A percentile compares a stretch with the other conserved stretches of the same genome.
Conservation (phyloP, 148 eudicot genomes). For the Chenopodium suecicum region DNA sequence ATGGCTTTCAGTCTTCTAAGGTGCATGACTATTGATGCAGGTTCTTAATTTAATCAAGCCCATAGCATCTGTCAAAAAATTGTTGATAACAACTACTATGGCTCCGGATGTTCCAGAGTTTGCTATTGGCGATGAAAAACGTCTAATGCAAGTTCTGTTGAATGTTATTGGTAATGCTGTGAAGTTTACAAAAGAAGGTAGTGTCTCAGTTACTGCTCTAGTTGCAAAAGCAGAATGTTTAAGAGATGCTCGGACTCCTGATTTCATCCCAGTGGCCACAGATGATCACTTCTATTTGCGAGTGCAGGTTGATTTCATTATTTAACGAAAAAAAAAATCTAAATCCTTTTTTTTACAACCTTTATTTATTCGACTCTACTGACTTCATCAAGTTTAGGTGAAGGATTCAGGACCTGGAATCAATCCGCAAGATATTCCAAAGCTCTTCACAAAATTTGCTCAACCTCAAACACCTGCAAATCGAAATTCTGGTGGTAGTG, state of each 20-base stretch:
- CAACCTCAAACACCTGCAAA: conserved; percentile 47
- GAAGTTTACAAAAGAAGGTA: conserved; percentile 86
- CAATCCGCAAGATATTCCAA: conserved; percentile 77
- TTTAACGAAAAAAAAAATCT: too few species aligned
- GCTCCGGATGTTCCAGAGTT: conserved; percentile 69
- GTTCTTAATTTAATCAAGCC: conserved; percentile 76
- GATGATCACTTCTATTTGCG: conserved; percentile 70
- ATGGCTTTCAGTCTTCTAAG: conserved; percentile 4
- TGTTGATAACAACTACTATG: conserved; percentile 52
- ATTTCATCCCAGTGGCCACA: conserved; percentile 54
- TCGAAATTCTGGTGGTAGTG: conserved; percentile 62
- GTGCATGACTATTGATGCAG: conserved; percentile 42
- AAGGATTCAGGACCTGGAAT: conserved; percentile 90
- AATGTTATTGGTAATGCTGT: conserved; percentile 89
- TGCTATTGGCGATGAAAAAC: conserved; percentile 85
- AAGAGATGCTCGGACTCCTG: conserved; percentile 67
- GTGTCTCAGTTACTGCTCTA: conserved; percentile 56
- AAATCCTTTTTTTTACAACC: neutral
- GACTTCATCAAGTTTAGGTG: conserved; percentile 44
- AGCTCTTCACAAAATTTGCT: conserved; percentile 78
- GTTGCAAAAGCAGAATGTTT: conserved; percentile 62
- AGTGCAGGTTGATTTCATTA: conserved; percentile 60
- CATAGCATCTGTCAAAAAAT: conserved; percentile 72
- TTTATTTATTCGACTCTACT: conserved; percentile 5
- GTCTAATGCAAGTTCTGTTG: conserved; percentile 77